These are phyloP conservation scores for Colletotrichum truncatum DNA, from an alignment of 2,329 filamentous ascomycete species.

Conservation along the genomic window DNA sequence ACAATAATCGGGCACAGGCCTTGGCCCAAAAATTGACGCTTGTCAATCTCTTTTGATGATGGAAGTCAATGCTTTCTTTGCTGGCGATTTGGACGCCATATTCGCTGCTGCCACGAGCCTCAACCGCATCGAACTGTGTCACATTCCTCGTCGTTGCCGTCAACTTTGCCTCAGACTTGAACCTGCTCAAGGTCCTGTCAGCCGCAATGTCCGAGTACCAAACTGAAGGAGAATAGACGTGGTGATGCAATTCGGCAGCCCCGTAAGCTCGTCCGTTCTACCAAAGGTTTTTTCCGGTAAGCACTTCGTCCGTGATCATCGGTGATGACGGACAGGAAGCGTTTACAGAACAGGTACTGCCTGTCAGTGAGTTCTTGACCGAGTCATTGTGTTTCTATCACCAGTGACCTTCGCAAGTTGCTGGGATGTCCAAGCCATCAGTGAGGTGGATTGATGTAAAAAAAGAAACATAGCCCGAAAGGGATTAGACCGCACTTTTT, in stretches of 20 bases:
- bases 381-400: neutral
- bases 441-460: neutral
- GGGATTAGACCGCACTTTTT: neutral
- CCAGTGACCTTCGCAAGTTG: conserved; percentile 1
- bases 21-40: neutral
- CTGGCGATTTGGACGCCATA: neutral
- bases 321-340: neutral
- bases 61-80: neutral
- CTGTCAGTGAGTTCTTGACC: neutral
- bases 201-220: neutral
- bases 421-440: conserved; percentile 4
- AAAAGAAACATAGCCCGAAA: conserved; percentile 17
- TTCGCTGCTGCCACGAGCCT: neutral
- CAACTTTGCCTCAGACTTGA: neutral
- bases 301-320: neutral
- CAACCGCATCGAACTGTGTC: neutral
- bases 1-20: neutral
- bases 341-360: neutral
- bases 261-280: neutral
- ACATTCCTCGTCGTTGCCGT: neutral
- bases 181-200: neutral
- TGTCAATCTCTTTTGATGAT: neutral
- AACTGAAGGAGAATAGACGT: neutral
- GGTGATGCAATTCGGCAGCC: neutral
- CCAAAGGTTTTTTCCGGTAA: neutral